Evolutionary conservation across 768 basidiomycete species (phyloP).

Genomic region (Coprinopsis marcescibilis): DNA sequence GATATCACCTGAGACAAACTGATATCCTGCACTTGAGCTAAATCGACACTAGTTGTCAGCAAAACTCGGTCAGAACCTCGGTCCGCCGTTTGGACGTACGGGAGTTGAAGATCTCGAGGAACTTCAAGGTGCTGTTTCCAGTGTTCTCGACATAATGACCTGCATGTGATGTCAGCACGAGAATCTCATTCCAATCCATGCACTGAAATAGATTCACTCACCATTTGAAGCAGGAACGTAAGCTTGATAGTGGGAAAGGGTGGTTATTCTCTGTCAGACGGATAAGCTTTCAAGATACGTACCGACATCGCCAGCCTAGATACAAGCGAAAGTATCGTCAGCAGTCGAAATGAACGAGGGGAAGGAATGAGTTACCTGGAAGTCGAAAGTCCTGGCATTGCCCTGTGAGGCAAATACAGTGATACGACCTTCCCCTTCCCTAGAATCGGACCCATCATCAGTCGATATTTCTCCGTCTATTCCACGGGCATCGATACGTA

Average conservation of each 20-base stretch:
- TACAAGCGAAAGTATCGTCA: no score
- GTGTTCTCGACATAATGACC: slow-evolving; percentile 53
- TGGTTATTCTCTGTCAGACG: no score
- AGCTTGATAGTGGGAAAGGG: no score
- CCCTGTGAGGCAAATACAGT: slow-evolving; percentile 50
- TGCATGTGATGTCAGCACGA: no score
- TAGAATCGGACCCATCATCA: slow-evolving; percentile 24
- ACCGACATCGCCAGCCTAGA: slow-evolving; percentile 50
- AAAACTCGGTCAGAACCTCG: not conserved
- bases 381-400: slow-evolving; percentile 56
- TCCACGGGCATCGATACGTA: slow-evolving; percentile 20
- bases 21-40: slow-evolving; percentile 16
- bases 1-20: slow-evolving; percentile 12
- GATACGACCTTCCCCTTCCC: slow-evolving; percentile 47
- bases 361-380: slow-evolving; percentile 25
- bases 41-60: not conserved
- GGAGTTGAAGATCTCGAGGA: slow-evolving; percentile 41
- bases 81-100: no score
- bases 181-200: not conserved
- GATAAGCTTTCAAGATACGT: slow-evolving; percentile 16
- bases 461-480: slow-evolving; percentile 1
- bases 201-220: slow-evolving; percentile 17
- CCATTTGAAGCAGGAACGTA: slow-evolving; percentile 57
- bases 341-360: not conserved
- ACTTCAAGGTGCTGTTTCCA: slow-evolving; percentile 42